A percentile compares a stretch with the other conserved stretches of the same genome.
Conservation (phyloP, 257 asterid species). For the Solanum corneliomulleri region DNA sequence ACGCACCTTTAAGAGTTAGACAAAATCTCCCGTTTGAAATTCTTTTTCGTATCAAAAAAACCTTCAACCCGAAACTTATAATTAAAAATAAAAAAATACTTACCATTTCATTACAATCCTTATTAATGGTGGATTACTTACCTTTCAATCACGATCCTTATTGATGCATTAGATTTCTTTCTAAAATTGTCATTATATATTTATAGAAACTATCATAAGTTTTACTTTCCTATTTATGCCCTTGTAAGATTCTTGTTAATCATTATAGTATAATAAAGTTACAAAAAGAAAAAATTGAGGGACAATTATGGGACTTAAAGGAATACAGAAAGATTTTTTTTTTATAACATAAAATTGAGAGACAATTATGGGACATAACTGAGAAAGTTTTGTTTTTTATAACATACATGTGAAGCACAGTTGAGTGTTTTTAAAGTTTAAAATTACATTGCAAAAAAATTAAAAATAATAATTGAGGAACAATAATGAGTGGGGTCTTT, state of each 20-base stretch:
- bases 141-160: no score
- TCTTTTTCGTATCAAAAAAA: no score
- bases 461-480: not conserved
- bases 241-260: not conserved
- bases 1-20: no score
- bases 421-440: not conserved
- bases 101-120: no score
- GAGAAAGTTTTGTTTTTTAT: not conserved
- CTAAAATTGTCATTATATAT: not conserved
- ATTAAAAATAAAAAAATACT: no score
- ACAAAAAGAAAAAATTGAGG: not conserved
- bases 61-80: fast-evolving
- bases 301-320: not conserved
- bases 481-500: not conserved
- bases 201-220: not conserved
- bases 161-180: not conserved
- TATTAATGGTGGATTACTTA: not conserved
- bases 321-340: not conserved
- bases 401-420: not conserved
- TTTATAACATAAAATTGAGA: no score
- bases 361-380: not conserved
- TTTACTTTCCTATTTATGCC: not conserved
- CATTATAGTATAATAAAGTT: not conserved
- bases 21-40: no score
- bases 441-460: not conserved